A percentile compares a stretch with the other conserved stretches of the same genome.
phyloP scores from a whole-genome alignment of 257 asterid species.

The Cinchona pubescens region DNA sequence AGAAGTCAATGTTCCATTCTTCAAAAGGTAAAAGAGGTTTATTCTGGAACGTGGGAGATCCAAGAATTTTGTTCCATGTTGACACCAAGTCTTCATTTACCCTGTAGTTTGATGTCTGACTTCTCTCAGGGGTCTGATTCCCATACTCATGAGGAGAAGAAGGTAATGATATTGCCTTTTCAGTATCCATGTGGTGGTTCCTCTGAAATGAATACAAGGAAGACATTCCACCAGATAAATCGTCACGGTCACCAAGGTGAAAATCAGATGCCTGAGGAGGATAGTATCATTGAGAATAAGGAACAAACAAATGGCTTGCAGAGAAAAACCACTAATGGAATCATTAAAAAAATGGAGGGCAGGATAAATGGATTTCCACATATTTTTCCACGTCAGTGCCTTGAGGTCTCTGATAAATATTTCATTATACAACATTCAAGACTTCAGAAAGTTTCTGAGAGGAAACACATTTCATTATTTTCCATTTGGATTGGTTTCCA shows the following conservation, averaged over 20 bases:
- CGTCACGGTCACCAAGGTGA: slow-evolving; percentile 29
- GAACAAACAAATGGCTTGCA: neutral
- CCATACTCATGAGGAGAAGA: slow-evolving; percentile 88
- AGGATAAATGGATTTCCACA: neutral
- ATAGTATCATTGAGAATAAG: too few relatives aligned
- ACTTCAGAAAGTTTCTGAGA: neutral
- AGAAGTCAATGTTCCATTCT: slow-evolving; percentile 92
- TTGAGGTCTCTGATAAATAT: neutral
- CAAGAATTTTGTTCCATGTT: slow-evolving; percentile 85
- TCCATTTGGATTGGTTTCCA: too few relatives aligned
- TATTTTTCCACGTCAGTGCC: neutral
- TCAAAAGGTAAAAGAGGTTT: slow-evolving; percentile 78
- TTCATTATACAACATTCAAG: neutral
- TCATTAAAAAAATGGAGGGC: too few relatives aligned
- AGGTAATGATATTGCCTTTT: slow-evolving; percentile 83
- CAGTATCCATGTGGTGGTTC: slow-evolving; percentile 36
- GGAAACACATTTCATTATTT: neutral
- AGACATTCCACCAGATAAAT: slow-evolving; percentile 32
- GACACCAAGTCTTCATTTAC: slow-evolving; percentile 61
- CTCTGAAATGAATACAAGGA: slow-evolving; percentile 31
- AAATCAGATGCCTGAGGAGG: slow-evolving; percentile 32
- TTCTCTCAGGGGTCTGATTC: slow-evolving; percentile 43
- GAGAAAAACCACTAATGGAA: neutral
- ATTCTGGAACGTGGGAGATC: slow-evolving; percentile 70
- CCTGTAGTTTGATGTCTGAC: slow-evolving; percentile 29